Conservation (phyloP, 345 rosid genomes). For the Populus alba region DNA sequence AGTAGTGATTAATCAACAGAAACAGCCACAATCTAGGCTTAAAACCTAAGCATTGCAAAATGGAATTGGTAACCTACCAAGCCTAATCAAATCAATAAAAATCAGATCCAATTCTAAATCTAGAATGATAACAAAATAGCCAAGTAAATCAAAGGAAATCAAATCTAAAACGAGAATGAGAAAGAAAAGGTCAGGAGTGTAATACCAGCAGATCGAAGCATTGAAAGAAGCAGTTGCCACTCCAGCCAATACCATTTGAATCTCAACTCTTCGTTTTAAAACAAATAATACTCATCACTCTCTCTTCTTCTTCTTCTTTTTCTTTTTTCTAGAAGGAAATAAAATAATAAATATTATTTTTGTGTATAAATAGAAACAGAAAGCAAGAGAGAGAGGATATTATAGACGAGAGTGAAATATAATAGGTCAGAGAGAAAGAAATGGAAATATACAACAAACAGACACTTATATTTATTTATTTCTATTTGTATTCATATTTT, state of each 20-base stretch:
- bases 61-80: neutral
- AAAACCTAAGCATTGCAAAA: neutral
- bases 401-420: neutral
- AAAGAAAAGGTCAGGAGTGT: neutral
- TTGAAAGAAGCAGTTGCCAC: slow-evolving; percentile 9
- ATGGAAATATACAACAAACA: neutral
- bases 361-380: slow-evolving; percentile 1
- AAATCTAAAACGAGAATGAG: neutral
- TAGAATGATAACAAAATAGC: neutral
- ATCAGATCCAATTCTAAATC: neutral
- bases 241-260: slow-evolving; percentile 33
- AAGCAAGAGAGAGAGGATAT: neutral
- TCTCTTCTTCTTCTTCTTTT: too few species aligned
- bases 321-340: neutral
- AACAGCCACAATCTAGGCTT: neutral
- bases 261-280: slow-evolving; percentile 14
- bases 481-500: neutral
- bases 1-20: neutral
- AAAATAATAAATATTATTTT: too few species aligned
- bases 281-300: slow-evolving; percentile 9
- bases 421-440: neutral
- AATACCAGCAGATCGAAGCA: slow-evolving; percentile 45
- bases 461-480: neutral
- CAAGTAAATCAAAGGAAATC: neutral
- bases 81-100: neutral